Evolutionary conservation across 805 yeast genomes (phyloP).

Genomic region (Candida dajiaensis): DNA sequence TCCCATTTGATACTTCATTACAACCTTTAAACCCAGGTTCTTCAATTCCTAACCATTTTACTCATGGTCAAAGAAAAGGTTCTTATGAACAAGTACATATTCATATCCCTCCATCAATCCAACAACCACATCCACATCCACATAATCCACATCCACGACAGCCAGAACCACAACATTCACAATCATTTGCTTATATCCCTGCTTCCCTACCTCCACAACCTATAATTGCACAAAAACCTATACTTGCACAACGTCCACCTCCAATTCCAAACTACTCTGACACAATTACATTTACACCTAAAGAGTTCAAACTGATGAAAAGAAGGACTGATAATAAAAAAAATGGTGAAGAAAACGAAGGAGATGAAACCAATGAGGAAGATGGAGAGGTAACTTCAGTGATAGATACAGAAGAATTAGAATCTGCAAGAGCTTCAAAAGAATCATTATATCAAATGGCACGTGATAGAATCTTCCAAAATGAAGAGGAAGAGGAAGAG

Average conservation of each 20-base stretch:
- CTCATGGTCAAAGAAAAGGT: neutral
- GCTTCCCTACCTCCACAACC: neutral
- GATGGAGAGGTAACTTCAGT: neutral
- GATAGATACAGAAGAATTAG: slow-evolving; percentile 18
- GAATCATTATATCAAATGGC: slow-evolving; percentile 37
- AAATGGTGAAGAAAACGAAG: slow-evolving; percentile 1
- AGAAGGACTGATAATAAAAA: slow-evolving; percentile 6
- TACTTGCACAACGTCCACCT: neutral
- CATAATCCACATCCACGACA: too few species aligned
- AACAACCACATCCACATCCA: too few species aligned
- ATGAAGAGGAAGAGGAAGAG: slow-evolving; percentile 25
- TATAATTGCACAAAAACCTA: neutral
- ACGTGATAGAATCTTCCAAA: slow-evolving; percentile 33
- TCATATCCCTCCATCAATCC: too few species aligned
- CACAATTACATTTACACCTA: too few species aligned
- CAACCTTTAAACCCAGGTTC: slow-evolving; percentile 16
- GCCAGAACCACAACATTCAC: too few species aligned
- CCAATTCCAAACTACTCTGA: too few species aligned
- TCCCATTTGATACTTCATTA: slow-evolving; percentile 11
- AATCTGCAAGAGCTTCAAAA: slow-evolving; percentile 32
- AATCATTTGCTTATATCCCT: neutral
- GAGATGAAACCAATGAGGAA: neutral
- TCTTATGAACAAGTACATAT: neutral
- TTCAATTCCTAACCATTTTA: neutral
- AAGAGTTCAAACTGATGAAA: slow-evolving; percentile 23